Conservation (phyloP, 2,329 filamentous ascomycete species). For the Colletotrichum truncatum region DNA sequence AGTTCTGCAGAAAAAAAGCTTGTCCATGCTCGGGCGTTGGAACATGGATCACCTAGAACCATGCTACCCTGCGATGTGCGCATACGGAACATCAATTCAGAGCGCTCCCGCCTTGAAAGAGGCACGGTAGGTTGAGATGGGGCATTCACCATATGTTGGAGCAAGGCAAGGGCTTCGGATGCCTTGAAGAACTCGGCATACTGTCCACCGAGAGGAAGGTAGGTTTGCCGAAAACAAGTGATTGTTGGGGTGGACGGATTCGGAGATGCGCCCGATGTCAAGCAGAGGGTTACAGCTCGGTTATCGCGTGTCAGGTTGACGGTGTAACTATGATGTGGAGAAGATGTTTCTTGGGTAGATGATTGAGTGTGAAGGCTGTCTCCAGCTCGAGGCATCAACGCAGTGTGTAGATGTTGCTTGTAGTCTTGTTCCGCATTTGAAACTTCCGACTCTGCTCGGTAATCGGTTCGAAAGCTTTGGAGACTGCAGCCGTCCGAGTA, state of each 20-base stretch:
- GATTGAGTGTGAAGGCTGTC: neutral
- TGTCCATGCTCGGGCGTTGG: constrained; percentile 27
- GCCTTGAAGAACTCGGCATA: constrained; percentile 28
- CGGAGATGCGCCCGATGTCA: neutral
- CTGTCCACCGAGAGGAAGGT: constrained; percentile 4
- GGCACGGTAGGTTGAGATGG: constrained; percentile 12
- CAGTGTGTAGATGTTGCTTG: neutral
- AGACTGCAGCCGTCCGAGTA: constrained; percentile 22
- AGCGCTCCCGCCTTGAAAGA: constrained; percentile 12
- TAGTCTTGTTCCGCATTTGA: neutral
- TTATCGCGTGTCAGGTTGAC: constrained; percentile 25
- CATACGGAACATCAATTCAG: constrained; percentile 22
- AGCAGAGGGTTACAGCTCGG: constrained; percentile 18
- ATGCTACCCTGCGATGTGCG: constrained; percentile 16
- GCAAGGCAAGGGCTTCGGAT: constrained; percentile 17
- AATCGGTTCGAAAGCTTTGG: constrained; percentile 7
- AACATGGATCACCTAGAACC: constrained; percentile 18
- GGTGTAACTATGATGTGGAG: constrained; percentile 17
- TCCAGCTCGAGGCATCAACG: neutral
- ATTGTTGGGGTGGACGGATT: constrained; percentile 5
- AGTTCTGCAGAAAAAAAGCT: constrained; percentile 23
- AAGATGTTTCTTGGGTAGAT: neutral
- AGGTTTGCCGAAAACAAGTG: constrained; percentile 23
- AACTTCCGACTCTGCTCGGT: neutral
- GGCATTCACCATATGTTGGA: constrained; percentile 28